These are phyloP conservation scores for Toxicodendron radicans DNA, from an alignment of 345 rosid genomes.

Conservation along the genomic window DNA sequence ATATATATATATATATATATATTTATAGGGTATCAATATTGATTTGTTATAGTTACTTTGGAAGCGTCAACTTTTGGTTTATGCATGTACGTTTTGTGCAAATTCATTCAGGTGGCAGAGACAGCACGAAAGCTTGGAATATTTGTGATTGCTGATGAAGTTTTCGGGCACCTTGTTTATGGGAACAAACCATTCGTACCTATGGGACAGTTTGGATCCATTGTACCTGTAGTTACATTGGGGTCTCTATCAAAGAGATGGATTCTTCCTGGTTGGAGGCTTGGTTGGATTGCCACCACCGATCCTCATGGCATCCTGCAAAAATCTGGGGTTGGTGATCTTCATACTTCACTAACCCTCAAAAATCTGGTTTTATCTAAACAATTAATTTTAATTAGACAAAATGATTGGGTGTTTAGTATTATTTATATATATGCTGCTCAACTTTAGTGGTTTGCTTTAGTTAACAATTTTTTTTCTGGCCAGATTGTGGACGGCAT, in stretches of 20 bases:
- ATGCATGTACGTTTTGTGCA: neutral
- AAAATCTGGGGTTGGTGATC: constrained; percentile 36
- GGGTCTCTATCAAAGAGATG: constrained; percentile 65
- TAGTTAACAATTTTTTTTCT: neutral
- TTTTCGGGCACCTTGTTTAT: constrained; percentile 42
- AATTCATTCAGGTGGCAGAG: constrained; percentile 41
- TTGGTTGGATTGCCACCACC: constrained; percentile 41
- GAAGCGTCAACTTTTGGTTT: too few relatives aligned
- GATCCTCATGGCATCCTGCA: constrained; percentile 47
- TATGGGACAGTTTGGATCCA: constrained; percentile 54
- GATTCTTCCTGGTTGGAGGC: constrained; percentile 68
- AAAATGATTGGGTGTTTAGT: too few relatives aligned
- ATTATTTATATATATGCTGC: too few relatives aligned
- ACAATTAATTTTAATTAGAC: too few relatives aligned
- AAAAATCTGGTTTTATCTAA: too few relatives aligned
- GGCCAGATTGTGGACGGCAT: constrained; percentile 29
- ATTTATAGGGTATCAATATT: too few relatives aligned
- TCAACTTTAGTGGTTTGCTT: too few relatives aligned
- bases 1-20: too few relatives aligned
- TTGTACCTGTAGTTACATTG: constrained; percentile 53
- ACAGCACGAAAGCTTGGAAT: constrained; percentile 49
- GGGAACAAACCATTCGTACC: constrained; percentile 54
- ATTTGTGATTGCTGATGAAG: constrained; percentile 61
- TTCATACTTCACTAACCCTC: too few relatives aligned
- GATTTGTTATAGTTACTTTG: too few relatives aligned